Percentiles rank a stretch among this genome's conserved stretches.
Evolutionary conservation across 2,329 filamentous ascomycete genomes (phyloP).

Genomic region (Aspergillus pseudotamarii): DNA sequence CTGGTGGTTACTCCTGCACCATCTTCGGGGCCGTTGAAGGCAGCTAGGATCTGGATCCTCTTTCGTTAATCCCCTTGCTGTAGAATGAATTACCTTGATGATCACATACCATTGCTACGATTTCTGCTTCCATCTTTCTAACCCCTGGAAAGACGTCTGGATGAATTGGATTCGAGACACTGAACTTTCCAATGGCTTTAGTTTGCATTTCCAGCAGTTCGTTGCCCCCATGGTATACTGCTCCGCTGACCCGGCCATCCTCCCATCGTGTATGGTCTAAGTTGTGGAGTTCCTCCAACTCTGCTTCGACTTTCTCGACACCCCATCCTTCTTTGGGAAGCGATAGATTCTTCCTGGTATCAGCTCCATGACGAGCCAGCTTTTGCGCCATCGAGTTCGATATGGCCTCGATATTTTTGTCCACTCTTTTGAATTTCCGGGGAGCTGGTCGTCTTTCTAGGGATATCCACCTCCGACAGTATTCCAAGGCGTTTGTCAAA

Average conservation of each 20-base stretch:
- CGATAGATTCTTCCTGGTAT: background rate
- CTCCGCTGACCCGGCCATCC: slow-evolving; percentile 89
- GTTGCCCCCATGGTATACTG: slow-evolving; percentile 92
- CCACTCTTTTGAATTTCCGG: background rate
- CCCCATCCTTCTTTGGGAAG: slow-evolving; percentile 87
- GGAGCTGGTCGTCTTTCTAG: background rate
- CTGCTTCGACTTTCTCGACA: slow-evolving; percentile 74
- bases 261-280: slow-evolving; percentile 98
- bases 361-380: background rate
- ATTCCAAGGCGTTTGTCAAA: background rate
- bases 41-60: slow-evolving; percentile 58
- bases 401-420: slow-evolving; percentile 32
- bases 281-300: slow-evolving; percentile 74
- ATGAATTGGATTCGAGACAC: slow-evolving; percentile 94
- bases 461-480: background rate
- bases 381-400: background rate
- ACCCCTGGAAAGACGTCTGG: slow-evolving; percentile 98
- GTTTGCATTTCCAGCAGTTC: slow-evolving; percentile 81
- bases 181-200: slow-evolving; percentile 91
- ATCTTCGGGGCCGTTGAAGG: slow-evolving; percentile 85
- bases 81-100: background rate
- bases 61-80: slow-evolving; percentile 6
- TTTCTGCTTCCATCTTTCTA: slow-evolving; percentile 97
- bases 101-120: slow-evolving; percentile 85
- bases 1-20: slow-evolving; percentile 87